A percentile compares a stretch with the other conserved stretches of the same genome.
Conservation (phyloP, 768 basidiomycete species). For the Termitomyces sp. region DNA sequence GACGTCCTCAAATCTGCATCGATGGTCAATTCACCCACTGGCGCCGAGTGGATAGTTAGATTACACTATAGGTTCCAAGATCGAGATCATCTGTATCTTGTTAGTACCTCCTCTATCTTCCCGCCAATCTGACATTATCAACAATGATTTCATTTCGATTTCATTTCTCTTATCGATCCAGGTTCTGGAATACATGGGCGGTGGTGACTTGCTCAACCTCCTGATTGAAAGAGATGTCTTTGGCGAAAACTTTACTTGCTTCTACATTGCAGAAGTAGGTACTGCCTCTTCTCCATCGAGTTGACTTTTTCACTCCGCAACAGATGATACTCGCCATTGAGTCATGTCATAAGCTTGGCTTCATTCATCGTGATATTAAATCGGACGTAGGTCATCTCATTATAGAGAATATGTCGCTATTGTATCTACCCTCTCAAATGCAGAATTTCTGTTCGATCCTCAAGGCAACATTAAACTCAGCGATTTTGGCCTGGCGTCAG, state of each 20-base stretch:
- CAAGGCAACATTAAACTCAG: slow-evolving; percentile 92
- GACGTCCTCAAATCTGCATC: slow-evolving; percentile 93
- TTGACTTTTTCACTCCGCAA: slow-evolving; percentile 9
- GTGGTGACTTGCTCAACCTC: slow-evolving; percentile 93
- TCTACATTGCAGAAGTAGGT: slow-evolving; percentile 89
- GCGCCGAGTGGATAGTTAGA: slow-evolving; percentile 91
- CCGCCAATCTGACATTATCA: slow-evolving; percentile 8
- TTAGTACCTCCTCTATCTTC: slow-evolving; percentile 43
- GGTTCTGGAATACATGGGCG: slow-evolving; percentile 94
- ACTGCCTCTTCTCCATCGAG: slow-evolving; percentile 8
- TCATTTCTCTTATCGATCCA: slow-evolving; percentile 41
- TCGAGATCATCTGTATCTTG: slow-evolving; percentile 90
- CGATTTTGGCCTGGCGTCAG: slow-evolving; percentile 94
- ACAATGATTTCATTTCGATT: slow-evolving; percentile 46
- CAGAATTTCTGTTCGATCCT: slow-evolving; percentile 92
- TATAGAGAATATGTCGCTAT: slow-evolving; percentile 11
- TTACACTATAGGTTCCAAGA: slow-evolving; percentile 95
- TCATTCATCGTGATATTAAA: slow-evolving; percentile 98
- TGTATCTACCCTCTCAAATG: slow-evolving; percentile 8
- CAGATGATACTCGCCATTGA: slow-evolving; percentile 95
- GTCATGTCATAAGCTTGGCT: slow-evolving; percentile 89
- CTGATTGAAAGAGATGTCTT: slow-evolving; percentile 90
- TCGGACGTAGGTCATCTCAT: slow-evolving; percentile 62
- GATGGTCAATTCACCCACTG: slow-evolving; percentile 62
- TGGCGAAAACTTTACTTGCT: slow-evolving; percentile 85